A percentile compares a stretch with the other conserved stretches of the same genome.
Conservation (phyloP, 1,139 yeast species). For the Protomyces lactucae-debilis region DNA sequence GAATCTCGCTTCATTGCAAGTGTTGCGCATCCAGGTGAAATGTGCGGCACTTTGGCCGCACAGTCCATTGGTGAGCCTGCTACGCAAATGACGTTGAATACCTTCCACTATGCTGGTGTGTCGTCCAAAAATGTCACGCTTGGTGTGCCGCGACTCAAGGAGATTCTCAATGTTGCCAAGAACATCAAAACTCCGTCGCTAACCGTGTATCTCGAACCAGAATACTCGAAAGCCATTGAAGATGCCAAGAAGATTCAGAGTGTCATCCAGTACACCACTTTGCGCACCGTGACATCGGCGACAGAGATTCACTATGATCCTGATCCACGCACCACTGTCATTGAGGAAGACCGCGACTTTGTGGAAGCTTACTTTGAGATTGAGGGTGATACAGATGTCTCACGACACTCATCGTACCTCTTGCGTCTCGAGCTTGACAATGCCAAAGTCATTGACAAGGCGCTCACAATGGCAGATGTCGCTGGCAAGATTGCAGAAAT, state of each 20-base stretch:
- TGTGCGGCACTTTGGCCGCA: constrained; percentile 99
- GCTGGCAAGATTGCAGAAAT: constrained; percentile 92
- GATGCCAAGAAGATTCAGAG: constrained; percentile 93
- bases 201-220: constrained; percentile 80
- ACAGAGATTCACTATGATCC: constrained; percentile 98
- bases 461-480: constrained; percentile 95
- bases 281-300: constrained; percentile 93
- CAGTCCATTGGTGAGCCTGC: constrained; percentile 99
- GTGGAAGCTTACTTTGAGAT: constrained; percentile 95
- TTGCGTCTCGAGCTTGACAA: constrained; percentile 94
- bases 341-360: constrained; percentile 93
- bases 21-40: constrained; percentile 96
- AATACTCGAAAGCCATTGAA: constrained; percentile 80
- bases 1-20: constrained; percentile 91
- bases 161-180: constrained; percentile 96
- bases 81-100: constrained; percentile 97
- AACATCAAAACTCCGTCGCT: constrained; percentile 97
- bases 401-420: constrained; percentile 96
- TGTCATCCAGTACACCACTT: constrained; percentile 91
- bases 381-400: constrained; percentile 89
- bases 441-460: constrained; percentile 98
- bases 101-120: constrained; percentile 99
- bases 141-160: constrained; percentile 99
- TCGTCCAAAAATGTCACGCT: constrained; percentile 97
- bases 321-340: constrained; percentile 92